phyloP scores from a whole-genome alignment of 164 flowering plant genomes.

The Stephania yunnanensis region DNA sequence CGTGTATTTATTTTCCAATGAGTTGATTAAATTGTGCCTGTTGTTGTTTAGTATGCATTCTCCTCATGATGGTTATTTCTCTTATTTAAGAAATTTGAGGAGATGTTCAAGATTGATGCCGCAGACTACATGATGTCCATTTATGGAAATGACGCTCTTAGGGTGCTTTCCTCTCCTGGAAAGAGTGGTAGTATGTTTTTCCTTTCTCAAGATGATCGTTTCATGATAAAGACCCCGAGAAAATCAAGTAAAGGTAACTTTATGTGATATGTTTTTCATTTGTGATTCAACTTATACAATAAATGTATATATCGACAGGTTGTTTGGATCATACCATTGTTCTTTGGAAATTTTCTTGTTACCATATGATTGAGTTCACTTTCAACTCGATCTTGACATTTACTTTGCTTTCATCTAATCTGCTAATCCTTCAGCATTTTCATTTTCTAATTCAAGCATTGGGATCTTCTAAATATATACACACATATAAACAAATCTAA shows the following conservation, averaged over 20 bases:
- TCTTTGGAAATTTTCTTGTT: neutral
- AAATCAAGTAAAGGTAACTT: slow-evolving; percentile 86
- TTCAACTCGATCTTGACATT: neutral
- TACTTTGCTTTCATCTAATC: neutral
- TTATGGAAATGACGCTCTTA: slow-evolving; percentile 93
- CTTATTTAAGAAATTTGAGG: slow-evolving; percentile 61
- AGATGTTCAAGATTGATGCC: slow-evolving; percentile 95
- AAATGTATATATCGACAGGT: too few relatives aligned
- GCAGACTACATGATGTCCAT: slow-evolving; percentile 99
- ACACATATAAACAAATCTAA: slow-evolving; percentile 15
- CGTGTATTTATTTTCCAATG: neutral
- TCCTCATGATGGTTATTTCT: neutral
- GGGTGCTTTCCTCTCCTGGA: slow-evolving; percentile 98
- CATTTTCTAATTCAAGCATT: neutral
- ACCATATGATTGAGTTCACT: neutral
- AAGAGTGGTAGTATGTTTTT: slow-evolving; percentile 97
- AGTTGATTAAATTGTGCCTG: neutral
- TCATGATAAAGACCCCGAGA: slow-evolving; percentile 95
- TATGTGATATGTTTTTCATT: neutral
- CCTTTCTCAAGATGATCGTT: slow-evolving; percentile 93
- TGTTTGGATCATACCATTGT: too few relatives aligned
- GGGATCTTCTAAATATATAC: neutral
- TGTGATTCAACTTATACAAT: too few relatives aligned
- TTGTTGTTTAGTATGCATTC: neutral
- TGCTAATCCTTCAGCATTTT: neutral